phyloP scores from a whole-genome alignment of 2,329 filamentous ascomycete species.

The Domatiomyces globalis region DNA sequence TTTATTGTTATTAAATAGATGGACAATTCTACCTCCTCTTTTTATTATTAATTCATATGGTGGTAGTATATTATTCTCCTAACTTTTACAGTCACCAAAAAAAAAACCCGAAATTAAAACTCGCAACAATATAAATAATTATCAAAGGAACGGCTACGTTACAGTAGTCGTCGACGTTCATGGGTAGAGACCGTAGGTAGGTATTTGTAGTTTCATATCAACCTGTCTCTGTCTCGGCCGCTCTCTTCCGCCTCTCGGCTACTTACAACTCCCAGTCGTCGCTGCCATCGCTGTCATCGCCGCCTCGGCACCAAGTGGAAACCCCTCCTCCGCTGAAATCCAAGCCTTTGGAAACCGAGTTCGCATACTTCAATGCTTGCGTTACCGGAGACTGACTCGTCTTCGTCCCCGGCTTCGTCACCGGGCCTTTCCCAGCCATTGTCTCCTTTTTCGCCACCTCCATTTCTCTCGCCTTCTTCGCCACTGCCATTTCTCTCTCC shows the following conservation, averaged over 20 bases:
- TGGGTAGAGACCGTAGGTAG: too few species aligned
- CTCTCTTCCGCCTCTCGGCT: neutral
- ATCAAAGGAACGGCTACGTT: too few species aligned
- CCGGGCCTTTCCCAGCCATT: too few species aligned
- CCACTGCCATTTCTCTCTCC: neutral
- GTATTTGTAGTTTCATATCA: too few species aligned
- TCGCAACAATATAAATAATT: too few species aligned
- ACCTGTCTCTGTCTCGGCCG: neutral
- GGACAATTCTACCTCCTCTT: too few species aligned
- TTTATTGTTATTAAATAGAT: too few species aligned
- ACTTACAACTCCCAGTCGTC: neutral
- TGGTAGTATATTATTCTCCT: too few species aligned
- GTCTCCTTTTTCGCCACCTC: neutral
- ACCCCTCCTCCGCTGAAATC: neutral
- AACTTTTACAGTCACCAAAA: too few species aligned
- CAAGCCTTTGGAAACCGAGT: neutral
- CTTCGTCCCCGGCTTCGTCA: neutral
- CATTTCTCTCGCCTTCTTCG: neutral
- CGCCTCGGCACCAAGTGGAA: neutral
- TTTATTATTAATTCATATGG: too few species aligned
- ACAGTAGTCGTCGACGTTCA: too few species aligned
- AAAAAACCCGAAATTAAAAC: too few species aligned
- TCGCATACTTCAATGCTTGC: neutral
- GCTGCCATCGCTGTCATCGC: neutral
- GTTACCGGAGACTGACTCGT: neutral